Evolutionary conservation across 1,139 yeast species (phyloP).

Genomic region (Debaryomyces robertsiae): DNA sequence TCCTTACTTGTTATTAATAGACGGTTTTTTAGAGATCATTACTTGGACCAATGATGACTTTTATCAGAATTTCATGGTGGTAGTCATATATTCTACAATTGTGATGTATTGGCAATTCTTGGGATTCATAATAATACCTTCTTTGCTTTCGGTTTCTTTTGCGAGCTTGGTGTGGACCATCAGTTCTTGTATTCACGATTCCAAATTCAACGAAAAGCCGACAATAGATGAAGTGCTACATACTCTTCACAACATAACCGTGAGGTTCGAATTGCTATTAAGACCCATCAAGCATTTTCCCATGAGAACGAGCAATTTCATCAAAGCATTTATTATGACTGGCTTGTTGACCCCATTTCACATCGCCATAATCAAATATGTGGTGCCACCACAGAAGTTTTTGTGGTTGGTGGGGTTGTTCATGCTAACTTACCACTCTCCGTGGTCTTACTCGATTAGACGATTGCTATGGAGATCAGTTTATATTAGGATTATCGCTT

Average conservation of each 20-base stretch:
- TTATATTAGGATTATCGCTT: slow-evolving; percentile 43
- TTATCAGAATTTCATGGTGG: slow-evolving; percentile 48
- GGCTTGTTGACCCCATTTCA: slow-evolving; percentile 52
- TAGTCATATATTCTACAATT: slow-evolving; percentile 40
- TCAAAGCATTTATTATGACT: slow-evolving; percentile 36
- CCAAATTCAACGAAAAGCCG: slow-evolving; percentile 49
- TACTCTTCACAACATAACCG: slow-evolving; percentile 51
- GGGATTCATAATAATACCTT: slow-evolving; percentile 41
- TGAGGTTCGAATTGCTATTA: slow-evolving; percentile 47
- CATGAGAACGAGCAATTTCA: slow-evolving; percentile 27
- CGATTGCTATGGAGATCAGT: slow-evolving; percentile 58
- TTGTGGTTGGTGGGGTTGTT: slow-evolving; percentile 43
- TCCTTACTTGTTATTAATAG: slow-evolving; percentile 50
- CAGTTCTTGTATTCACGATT: slow-evolving; percentile 45
- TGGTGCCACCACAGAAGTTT: slow-evolving; percentile 40
- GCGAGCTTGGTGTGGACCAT: slow-evolving; percentile 50
- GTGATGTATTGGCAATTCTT: slow-evolving; percentile 50
- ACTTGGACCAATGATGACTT: slow-evolving; percentile 62
- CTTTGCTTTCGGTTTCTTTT: slow-evolving; percentile 35
- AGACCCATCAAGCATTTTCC: slow-evolving; percentile 42
- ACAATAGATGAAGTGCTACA: slow-evolving; percentile 59
- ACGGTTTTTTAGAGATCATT: slow-evolving; percentile 45
- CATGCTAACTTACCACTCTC: slow-evolving; percentile 52
- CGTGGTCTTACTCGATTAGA: slow-evolving; percentile 54
- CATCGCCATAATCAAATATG: slow-evolving; percentile 34